These are phyloP conservation scores for Cladosporium cucumerinum DNA, from an alignment of 2,329 filamentous ascomycete genomes.

Conservation along the genomic window DNA sequence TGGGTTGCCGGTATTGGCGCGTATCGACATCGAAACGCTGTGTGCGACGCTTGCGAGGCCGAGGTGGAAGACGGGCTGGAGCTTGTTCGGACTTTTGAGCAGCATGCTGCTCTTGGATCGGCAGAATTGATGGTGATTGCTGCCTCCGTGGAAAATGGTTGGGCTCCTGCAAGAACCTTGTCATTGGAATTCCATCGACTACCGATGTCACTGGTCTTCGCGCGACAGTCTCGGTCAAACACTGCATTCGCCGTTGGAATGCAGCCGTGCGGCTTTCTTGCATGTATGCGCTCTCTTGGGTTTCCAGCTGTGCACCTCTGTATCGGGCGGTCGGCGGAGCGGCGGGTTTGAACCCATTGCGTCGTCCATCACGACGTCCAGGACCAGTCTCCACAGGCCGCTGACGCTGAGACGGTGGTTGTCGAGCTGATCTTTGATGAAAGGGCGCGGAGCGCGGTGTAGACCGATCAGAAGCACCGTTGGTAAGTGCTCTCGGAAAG, in stretches of 20 bases:
- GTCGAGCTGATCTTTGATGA: neutral
- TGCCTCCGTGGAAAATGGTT: neutral
- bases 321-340: neutral
- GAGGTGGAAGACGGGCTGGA: constrained; percentile 20
- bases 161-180: constrained; percentile 21
- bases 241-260: constrained; percentile 35
- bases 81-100: neutral
- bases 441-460: neutral
- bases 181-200: constrained; percentile 30
- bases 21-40: constrained; percentile 46
- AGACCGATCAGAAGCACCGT: neutral
- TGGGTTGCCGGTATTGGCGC: constrained; percentile 46
- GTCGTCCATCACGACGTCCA: neutral
- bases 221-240: constrained; percentile 26
- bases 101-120: neutral
- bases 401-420: neutral
- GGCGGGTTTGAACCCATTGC: neutral
- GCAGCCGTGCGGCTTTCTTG: constrained; percentile 35
- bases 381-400: neutral
- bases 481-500: neutral
- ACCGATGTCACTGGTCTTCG: constrained; percentile 25
- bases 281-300: constrained; percentile 39
- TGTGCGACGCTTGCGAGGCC: constrained; percentile 36
- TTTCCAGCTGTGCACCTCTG: constrained; percentile 41
- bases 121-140: neutral